Base-by-base conservation (phyloP, 345 rosid genomes). In the Iberis pinnata region DNA sequence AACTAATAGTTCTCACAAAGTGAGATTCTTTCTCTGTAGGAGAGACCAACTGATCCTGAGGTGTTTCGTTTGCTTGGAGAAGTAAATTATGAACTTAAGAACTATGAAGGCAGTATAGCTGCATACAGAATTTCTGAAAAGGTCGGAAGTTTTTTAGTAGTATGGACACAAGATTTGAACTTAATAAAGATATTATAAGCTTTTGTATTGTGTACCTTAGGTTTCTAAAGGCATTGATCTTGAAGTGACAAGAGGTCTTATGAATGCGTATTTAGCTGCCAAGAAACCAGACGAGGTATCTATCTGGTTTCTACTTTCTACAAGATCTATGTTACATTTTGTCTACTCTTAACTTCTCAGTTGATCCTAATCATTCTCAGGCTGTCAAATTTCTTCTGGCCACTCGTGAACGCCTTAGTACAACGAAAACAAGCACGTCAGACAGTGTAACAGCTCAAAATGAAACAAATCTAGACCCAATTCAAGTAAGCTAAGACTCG, bases 11-110 rank as follows among this genome's bases (percentile, higher is more conserved):
- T 12, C 26, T 9, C 13, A 18, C 42, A 39, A 50, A 37, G 38
- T 70, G 27, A 16, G 51, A 37, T 62, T 56, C 40, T 68, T 70
- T 43, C 45, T 71, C 63, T 65, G 52, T 71, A 90, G 98, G 92
- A 69, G 61, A 87, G 83, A 67, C 80, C 85, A 51, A 72, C 57
- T 20, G 95, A 84, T 68, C 88, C 92, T 56, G 89, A 84, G 38
- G 92, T 83, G 47, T 81, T 77, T 33, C 81, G 84, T 64, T 81
- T 90, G 86, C 87, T 87, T 58, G 98, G 95, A 55, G 96, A 90
- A 71, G 86, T 84, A 48, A 90, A 87, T 71, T 87, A 70, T 69
- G 84, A 80, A 68, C 95, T 90, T 37, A 72, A 75, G 72, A 95
- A 87, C 75, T 90, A 79, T 71, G 92, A 80, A 29, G 92, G 98